Base-by-base conservation (phyloP, 2,329 filamentous ascomycete genomes). In the Ophiostoma angusticollis region DNA sequence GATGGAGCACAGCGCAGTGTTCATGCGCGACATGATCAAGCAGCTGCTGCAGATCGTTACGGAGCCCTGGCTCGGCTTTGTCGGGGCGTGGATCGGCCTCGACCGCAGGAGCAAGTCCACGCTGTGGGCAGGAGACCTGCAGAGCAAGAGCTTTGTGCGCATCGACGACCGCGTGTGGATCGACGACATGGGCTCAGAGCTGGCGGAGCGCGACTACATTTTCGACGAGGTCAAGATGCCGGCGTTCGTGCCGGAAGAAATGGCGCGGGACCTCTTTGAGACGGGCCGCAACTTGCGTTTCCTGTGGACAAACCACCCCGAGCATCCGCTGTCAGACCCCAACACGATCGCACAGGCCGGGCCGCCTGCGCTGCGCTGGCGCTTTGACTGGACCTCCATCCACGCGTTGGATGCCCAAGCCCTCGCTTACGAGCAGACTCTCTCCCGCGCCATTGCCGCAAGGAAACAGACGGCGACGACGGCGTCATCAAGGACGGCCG, bases 31-130 rank as follows among this genome's bases (percentile, higher is more conserved):
- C 17, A 68, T 84, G 23, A 69, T 84, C 51, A 70, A 77, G 13
- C 74, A 84, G 45, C 65, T 89, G 0, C 56, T 91, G 9, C 45
- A 52, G 18, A 46, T 53, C 12, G 47, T 56, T 2, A 58, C 58
- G 13, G 51, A 45, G 21, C 57, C 57, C 1, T 60, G 56, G 57
- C 51, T 49, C 11, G 52, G 50, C 6, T 58, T 57, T 37, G 63
- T 81, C 7, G 71, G 80, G 47, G 74, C 78, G 50, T 91, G 84
- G 83, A 74, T 87, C 43, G 84, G 84, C 0, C 68, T 84, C 9
- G 68, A 64, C 43, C 60, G 64, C 3, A 76, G 81, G 47, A 60
- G 67, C 25, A 70, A 48, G 30, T 40, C 19, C 14, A 40, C 43
- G 4, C 25, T 48, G 16, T 45, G 43, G 40, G 23, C 45, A 9